Evolutionary conservation across 331 rosid species (phyloP).

Genomic region (Saraca asoca): DNA sequence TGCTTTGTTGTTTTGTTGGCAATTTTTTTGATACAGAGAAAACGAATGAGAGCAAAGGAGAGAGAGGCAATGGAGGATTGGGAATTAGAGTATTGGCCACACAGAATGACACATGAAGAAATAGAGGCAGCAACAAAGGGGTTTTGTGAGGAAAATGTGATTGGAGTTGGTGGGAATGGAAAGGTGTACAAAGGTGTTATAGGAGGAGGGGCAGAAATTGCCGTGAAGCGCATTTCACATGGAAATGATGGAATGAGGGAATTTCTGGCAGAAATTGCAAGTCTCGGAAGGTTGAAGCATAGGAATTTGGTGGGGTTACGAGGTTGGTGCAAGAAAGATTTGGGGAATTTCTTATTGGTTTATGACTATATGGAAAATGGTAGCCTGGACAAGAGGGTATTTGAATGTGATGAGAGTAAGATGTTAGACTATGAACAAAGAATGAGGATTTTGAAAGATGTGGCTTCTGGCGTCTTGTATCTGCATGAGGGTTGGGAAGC

Average conservation of each 20-base stretch:
- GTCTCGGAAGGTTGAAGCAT: slow-evolving; percentile 79
- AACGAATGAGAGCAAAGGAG: slow-evolving; percentile 41
- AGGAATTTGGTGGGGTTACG: slow-evolving; percentile 67
- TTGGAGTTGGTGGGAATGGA: slow-evolving; percentile 86
- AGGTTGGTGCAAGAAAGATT: slow-evolving; percentile 85
- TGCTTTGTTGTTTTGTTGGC: slow-evolving; percentile 40
- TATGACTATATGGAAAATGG: slow-evolving; percentile 95
- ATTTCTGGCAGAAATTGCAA: slow-evolving; percentile 79
- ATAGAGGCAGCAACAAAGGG: slow-evolving; percentile 61
- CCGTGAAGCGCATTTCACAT: slow-evolving; percentile 74
- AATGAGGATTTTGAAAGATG: slow-evolving; percentile 62
- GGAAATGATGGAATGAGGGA: slow-evolving; percentile 70
- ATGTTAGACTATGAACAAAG: slow-evolving; percentile 55
- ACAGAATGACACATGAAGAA: slow-evolving; percentile 60
- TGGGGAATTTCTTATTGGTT: slow-evolving; percentile 59
- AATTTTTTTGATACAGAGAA: slow-evolving; percentile 40
- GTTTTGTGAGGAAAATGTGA: slow-evolving; percentile 63
- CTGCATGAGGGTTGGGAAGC: slow-evolving; percentile 89
- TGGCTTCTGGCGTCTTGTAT: slow-evolving; percentile 66
- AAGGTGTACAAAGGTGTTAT: slow-evolving; percentile 77
- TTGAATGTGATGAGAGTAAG: slow-evolving; percentile 49
- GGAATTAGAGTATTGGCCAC: slow-evolving; percentile 96
- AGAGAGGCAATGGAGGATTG: slow-evolving; percentile 80
- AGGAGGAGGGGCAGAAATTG: slow-evolving; percentile 59
- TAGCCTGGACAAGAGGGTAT: slow-evolving; percentile 71